Evolutionary conservation across 1,284 basidiomycete genomes (phyloP), one percentile per base, ranked within the genome.

Genomic region (Sporisorium graminicola): DNA sequence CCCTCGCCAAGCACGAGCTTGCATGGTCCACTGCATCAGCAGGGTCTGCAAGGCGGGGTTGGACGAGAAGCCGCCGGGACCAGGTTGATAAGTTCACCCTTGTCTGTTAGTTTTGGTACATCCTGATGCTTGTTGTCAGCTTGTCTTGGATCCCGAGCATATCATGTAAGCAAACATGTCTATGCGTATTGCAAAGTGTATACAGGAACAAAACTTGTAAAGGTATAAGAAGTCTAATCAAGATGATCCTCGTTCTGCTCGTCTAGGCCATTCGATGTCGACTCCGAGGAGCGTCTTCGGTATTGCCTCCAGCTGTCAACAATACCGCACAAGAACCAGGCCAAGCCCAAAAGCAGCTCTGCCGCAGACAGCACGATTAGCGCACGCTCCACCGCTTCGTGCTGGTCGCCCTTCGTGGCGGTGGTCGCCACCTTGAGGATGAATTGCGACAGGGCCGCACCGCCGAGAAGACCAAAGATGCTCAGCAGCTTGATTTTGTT

Each of bases 381-480:
- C 2, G 63, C 66, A n/a, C 53, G 62, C 56, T 74, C 62, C 3
- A 74, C 58, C 4, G 72, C 72, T 20, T 58, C 35, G 43, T 74
- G 64, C 31, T 61, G 63, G 37, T 61, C 56, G 5, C 53, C 42
- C 1, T 50, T 50, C n/a, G 66, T 51, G 7, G 62, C 55, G 29
- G 62, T 58, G 14, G 66, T 74, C 4, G 65, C 66, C 6, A 70
- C 49, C 42, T 76, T 76, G 47, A 76, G 50, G 42, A 76, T 35
- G 29, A 53, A 20, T 31, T 76, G 74, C 46, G 74, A 72, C 27
- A 69, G 6, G 1, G 69, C 69, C 20, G 65, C 74, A 24, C 74
- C 74, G 10, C 51, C 42, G 0, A 76, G 52, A 24, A 76, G 49
- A 1, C 57, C 74, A 20, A 76, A 13, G n/a, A 76, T 68, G 42